Percentiles rank a stretch among this genome's conserved stretches.
These are phyloP conservation scores for Primulina tabacum DNA, from an alignment of 257 asterid species.

Conservation along the genomic window DNA sequence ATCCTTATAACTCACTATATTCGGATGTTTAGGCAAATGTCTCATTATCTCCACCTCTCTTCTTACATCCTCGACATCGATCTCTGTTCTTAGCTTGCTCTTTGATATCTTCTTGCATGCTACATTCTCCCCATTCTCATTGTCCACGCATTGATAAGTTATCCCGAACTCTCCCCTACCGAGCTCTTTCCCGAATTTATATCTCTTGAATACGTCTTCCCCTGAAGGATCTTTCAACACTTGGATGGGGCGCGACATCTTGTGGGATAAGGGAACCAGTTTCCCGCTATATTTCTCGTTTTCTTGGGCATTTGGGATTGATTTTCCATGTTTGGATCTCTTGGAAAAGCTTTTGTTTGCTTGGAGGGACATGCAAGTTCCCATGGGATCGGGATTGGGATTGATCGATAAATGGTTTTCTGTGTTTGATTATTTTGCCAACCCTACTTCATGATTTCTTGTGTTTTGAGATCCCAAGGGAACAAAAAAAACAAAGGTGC, in stretches of 20 bases:
- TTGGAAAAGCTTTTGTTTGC: constrained; percentile 30
- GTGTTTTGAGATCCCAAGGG: constrained; percentile 30
- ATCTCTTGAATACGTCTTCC: constrained; percentile 38
- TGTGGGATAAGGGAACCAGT: constrained; percentile 18
- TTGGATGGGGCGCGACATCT: constrained; percentile 39
- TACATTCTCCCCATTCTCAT: constrained; percentile 37
- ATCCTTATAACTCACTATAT: constrained; percentile 67
- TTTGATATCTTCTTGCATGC: constrained; percentile 88
- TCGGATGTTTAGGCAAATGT: constrained; percentile 67
- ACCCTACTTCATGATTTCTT: background rate
- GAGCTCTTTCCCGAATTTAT: constrained; percentile 65
- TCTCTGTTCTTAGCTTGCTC: constrained; percentile 56
- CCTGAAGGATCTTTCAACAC: constrained; percentile 53
- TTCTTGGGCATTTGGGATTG: constrained; percentile 18
- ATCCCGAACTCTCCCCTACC: constrained; percentile 92
- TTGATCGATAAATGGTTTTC: background rate
- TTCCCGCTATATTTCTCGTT: constrained; percentile 24
- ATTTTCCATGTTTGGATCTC: constrained; percentile 28
- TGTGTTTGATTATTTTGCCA: background rate
- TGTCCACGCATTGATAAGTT: constrained; percentile 59
- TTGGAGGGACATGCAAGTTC: constrained; percentile 69
- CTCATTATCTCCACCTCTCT: constrained; percentile 87
- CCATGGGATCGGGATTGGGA: constrained; percentile 55
- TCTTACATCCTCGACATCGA: constrained; percentile 77
- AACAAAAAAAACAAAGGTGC: constrained; percentile 20